These are phyloP conservation scores for Naganishia sp. DNA, from an alignment of 1,284 basidiomycete species.

Conservation along the genomic window DNA sequence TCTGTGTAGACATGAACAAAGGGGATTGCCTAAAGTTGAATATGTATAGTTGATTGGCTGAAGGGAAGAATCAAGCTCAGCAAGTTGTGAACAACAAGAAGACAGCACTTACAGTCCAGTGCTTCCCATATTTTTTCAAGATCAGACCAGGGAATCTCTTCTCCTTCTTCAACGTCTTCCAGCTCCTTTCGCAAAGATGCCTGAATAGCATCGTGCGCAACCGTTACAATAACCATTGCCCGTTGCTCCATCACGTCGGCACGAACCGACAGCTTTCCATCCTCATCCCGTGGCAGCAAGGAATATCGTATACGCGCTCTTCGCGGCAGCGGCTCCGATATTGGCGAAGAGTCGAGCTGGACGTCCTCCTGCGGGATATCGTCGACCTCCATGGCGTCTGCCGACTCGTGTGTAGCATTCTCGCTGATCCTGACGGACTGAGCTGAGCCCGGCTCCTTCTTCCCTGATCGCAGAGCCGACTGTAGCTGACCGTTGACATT, in stretches of 20 bases:
- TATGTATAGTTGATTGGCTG: slow-evolving; percentile 19
- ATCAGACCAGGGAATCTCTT: background rate
- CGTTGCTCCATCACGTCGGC: slow-evolving; percentile 21
- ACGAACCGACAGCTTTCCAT: background rate
- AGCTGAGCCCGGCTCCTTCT: slow-evolving; percentile 4
- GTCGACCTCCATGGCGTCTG: background rate
- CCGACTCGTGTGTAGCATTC: background rate
- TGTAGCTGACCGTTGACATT: slow-evolving; percentile 1
- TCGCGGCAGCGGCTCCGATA: slow-evolving; percentile 4
- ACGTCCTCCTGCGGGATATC: background rate
- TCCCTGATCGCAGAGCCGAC: slow-evolving; percentile 1
- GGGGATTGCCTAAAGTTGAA: slow-evolving; percentile 16
- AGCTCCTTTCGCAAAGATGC: slow-evolving; percentile 13
- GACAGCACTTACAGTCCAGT: slow-evolving; percentile 10
- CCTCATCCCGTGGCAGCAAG: slow-evolving; percentile 11
- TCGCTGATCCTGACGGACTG: slow-evolving; percentile 5
- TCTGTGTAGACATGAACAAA: slow-evolving; percentile 14
- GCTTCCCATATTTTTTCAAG: slow-evolving; percentile 8
- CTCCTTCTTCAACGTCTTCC: background rate
- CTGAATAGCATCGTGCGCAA: slow-evolving; percentile 14
- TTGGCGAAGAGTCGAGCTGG: slow-evolving; percentile 12
- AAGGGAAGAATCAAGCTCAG: background rate
- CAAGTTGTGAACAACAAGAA: background rate
- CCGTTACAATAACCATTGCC: slow-evolving; percentile 8
- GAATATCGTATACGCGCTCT: slow-evolving; percentile 17